Percentiles rank a stretch among this genome's conserved stretches.
Conservation (phyloP, 768 basidiomycete species). For the Daedalea quercina region DNA sequence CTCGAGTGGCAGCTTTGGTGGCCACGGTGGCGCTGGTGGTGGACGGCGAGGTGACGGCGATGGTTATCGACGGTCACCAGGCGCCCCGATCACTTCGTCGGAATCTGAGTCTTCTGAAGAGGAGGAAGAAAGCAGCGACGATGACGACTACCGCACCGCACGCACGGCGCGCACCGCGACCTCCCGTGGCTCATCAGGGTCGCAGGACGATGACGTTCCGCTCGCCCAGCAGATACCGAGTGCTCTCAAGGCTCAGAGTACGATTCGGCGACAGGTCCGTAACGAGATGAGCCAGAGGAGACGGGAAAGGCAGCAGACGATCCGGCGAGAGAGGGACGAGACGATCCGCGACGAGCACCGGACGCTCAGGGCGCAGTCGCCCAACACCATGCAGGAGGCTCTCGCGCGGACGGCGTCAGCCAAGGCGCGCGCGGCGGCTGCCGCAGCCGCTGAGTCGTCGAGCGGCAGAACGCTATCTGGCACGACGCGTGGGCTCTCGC, state of each 20-base stretch:
- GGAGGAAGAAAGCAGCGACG: constrained; percentile 37
- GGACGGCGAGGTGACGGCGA: constrained; percentile 29
- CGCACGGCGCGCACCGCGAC: constrained; percentile 1
- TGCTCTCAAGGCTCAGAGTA: constrained; percentile 75
- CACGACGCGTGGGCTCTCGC: neutral
- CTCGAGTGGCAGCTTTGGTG: constrained; percentile 21
- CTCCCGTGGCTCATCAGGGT: constrained; percentile 7
- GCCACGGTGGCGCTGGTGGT: constrained; percentile 13
- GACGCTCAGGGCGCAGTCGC: neutral
- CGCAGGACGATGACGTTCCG: constrained; percentile 68
- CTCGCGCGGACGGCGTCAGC: constrained; percentile 4
- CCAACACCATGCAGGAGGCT: constrained; percentile 6
- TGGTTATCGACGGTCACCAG: constrained; percentile 26
- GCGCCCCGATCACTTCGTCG: constrained; percentile 21
- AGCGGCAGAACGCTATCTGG: constrained; percentile 2
- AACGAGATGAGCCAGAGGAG: constrained; percentile 60
- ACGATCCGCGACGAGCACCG: constrained; percentile 7
- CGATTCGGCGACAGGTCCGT: constrained; percentile 65
- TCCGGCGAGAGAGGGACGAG: constrained; percentile 38
- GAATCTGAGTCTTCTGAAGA: constrained; percentile 33
- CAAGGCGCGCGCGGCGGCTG: constrained; percentile 8
- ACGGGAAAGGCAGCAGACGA: constrained; percentile 34
- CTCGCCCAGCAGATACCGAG: constrained; percentile 79
- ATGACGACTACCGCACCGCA: constrained; percentile 20
- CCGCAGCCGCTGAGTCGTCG: constrained; percentile 20